Percentiles rank a stretch among this genome's conserved stretches.
phyloP scores from a whole-genome alignment of 2,329 filamentous ascomycete genomes.

The Nothomitra cinnamomea region DNA sequence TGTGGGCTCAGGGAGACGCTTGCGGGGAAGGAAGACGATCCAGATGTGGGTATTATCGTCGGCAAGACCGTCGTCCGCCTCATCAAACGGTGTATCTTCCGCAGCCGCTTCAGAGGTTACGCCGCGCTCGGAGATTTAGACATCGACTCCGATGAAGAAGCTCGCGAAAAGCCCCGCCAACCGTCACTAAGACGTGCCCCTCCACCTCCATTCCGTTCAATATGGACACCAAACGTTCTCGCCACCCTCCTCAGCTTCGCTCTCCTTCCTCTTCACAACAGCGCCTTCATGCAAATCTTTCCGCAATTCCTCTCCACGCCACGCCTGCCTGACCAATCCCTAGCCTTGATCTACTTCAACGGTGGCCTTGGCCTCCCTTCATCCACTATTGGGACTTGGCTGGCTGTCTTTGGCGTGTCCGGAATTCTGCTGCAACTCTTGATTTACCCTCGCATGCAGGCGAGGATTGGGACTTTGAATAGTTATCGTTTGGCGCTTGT shows the following conservation, averaged over 20 bases:
- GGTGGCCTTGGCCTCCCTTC: conserved; percentile 62
- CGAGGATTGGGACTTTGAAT: conserved; percentile 46
- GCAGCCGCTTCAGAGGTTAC: neutral
- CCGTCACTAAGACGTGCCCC: neutral
- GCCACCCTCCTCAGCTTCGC: conserved; percentile 44
- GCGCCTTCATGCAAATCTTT: conserved; percentile 60
- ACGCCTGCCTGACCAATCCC: conserved; percentile 26
- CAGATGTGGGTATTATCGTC: neutral
- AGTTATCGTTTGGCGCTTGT: conserved; percentile 53
- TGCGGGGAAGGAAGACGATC: neutral
- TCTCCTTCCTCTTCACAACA: conserved; percentile 56
- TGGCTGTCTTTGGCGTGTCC: conserved; percentile 57
- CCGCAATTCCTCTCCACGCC: conserved; percentile 63
- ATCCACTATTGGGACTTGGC: conserved; percentile 55
- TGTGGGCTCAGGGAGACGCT: neutral
- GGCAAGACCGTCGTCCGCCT: neutral
- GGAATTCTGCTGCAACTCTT: conserved; percentile 59
- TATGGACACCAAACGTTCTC: conserved; percentile 37
- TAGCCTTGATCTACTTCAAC: conserved; percentile 41
- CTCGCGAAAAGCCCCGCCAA: conserved; percentile 17
- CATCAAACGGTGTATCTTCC: neutral
- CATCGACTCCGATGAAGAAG: neutral
- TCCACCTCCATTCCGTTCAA: conserved; percentile 22
- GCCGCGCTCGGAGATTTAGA: conserved; percentile 7
- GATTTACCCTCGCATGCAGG: conserved; percentile 51